These are phyloP conservation scores for Suillus subaureus DNA, from an alignment of 768 basidiomycete species.

Conservation along the genomic window DNA sequence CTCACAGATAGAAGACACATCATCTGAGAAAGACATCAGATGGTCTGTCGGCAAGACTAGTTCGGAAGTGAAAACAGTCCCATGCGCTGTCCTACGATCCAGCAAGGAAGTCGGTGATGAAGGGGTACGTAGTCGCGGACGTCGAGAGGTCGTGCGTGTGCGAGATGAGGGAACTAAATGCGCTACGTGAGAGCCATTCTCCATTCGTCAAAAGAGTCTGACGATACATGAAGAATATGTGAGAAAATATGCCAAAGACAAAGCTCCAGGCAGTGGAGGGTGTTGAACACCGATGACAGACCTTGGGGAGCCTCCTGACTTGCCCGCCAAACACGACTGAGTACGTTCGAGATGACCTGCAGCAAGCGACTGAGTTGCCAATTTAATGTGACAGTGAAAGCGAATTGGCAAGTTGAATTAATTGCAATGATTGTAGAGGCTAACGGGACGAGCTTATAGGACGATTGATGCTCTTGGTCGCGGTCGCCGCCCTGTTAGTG, in stretches of 20 bases:
- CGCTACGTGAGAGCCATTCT: slow-evolving; percentile 1
- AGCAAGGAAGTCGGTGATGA: slow-evolving; percentile 14
- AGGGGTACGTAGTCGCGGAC: not conserved
- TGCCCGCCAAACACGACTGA: slow-evolving; percentile 1
- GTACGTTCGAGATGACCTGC: not conserved
- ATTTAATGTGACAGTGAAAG: not conserved
- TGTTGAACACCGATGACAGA: slow-evolving; percentile 1
- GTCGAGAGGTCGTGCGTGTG: not conserved
- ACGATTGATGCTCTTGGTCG: not conserved
- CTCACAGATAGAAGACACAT: not conserved
- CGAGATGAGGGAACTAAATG: slow-evolving; percentile 5
- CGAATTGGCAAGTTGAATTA: not conserved
- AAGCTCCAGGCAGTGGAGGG: not conserved
- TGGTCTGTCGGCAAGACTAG: not conserved
- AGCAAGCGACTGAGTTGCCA: not conserved
- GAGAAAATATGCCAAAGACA: not conserved
- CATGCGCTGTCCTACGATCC: slow-evolving; percentile 13
- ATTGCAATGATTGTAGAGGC: not conserved
- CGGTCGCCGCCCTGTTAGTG: not conserved
- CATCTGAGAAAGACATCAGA: not conserved
- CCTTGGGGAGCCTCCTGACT: not conserved
- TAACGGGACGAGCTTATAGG: not conserved
- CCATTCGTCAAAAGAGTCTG: slow-evolving; percentile 8
- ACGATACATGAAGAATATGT: not conserved
- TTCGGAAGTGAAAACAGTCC: not conserved